Evolutionary conservation across 352 stramenopile genomes (phyloP), one percentile per base, ranked within the genome.

Genomic region (Phytophthora capsici): DNA sequence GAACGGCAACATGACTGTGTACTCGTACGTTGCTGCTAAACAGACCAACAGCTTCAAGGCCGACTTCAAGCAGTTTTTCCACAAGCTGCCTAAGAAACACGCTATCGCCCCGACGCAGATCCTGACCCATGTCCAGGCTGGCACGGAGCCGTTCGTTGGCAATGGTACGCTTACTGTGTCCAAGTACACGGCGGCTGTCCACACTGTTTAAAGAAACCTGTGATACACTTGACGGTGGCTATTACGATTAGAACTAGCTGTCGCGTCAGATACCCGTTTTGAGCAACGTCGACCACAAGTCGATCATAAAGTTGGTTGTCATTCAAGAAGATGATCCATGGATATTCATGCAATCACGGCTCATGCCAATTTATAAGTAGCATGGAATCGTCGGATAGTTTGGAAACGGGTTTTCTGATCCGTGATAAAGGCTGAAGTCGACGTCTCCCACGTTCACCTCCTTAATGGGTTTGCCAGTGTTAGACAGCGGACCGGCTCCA

Each of bases 1-100:
- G 4, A 75, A 78, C 49, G 70, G 57, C 22, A 75, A 67, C 41
- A 68, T 65, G 36, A 75, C 61, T 1, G 70, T 78, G 22, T 73
- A 59, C 28, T 76, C 67, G 36, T 77, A 66, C 57, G 62, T 76
- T 14, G 62, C 58, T 8, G 55, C 23, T 23, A 69, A 75, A 26
- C 41, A 58, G 37, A 55, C 63, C 34, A 73, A 43, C 28, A 69
- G 59, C 28, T 78, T 73, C 49, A 60, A 57, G 4, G 57, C 37
- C 12, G 70, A 75, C 53, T 47, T 71, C 30, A 72, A 68, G 49
- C 32, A 54, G 38, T 77, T 77, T 23, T 60, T 75, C 17, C 37
- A 64, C 12, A 19, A 63, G 16, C 45, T 73, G 4, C 45, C 56
- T 5, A 40, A 28, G 2, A 62, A 64, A 20, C 25, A 63, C 4